Evolutionary conservation across 1,139 yeast genomes (phyloP).

Genomic region (Spencermartinsiella ligniputridi): DNA sequence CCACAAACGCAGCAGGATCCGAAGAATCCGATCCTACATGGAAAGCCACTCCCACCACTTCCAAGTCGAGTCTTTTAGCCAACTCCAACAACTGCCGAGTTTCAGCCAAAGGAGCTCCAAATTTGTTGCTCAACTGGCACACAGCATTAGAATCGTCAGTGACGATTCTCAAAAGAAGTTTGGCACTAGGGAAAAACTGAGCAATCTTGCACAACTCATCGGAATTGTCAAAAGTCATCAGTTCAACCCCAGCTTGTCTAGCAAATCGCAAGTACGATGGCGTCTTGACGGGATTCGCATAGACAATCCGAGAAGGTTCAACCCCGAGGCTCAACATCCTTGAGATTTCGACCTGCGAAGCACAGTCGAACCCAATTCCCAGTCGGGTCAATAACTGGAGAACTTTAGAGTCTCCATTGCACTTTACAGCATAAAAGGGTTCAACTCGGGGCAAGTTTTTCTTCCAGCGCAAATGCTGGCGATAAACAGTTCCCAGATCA

Average conservation of each 20-base stretch:
- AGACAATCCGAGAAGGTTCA: conserved; percentile 63
- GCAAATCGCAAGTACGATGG: conserved; percentile 77
- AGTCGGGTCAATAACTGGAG: conserved; percentile 51
- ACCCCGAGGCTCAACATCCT: conserved; percentile 59
- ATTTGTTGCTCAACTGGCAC: conserved; percentile 84
- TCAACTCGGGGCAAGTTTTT: conserved; percentile 62
- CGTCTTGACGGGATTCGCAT: conserved; percentile 93
- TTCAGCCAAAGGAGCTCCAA: conserved; percentile 67
- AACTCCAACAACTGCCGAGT: conserved; percentile 55
- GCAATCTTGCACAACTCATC: conserved; percentile 78
- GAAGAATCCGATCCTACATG: conserved; percentile 95
- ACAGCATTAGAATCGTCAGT: conserved; percentile 89
- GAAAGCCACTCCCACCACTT: conserved; percentile 83
- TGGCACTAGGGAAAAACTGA: conserved; percentile 61
- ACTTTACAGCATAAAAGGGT: conserved; percentile 91
- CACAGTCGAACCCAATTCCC: conserved; percentile 89
- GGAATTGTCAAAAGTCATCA: conserved; percentile 86
- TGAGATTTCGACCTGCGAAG: conserved; percentile 81
- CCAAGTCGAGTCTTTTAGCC: conserved; percentile 58
- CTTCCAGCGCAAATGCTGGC: conserved; percentile 61
- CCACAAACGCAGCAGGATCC: conserved; percentile 61
- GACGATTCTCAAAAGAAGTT: conserved; percentile 71
- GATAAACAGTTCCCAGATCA: conserved; percentile 68
- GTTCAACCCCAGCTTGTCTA: conserved; percentile 45
- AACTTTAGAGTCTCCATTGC: conserved; percentile 71